These are phyloP conservation scores for Sporisorium graminicola DNA, from an alignment of 1,284 basidiomycete species.

Conservation along the genomic window DNA sequence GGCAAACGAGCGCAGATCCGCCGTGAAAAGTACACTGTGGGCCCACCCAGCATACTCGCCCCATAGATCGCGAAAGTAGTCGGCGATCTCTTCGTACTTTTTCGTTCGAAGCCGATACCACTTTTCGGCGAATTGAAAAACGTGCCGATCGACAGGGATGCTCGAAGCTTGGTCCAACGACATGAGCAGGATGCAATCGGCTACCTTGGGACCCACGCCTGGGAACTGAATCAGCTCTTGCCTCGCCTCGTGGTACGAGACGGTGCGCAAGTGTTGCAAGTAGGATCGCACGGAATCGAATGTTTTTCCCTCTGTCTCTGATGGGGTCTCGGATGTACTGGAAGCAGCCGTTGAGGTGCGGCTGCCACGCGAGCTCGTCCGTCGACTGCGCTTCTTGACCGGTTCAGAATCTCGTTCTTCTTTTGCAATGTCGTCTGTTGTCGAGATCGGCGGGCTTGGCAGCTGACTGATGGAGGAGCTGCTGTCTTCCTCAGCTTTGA, in stretches of 20 bases:
- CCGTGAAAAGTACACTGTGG: slow-evolving; percentile 65
- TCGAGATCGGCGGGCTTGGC: not conserved
- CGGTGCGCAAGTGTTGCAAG: slow-evolving; percentile 75
- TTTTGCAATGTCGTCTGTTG: not conserved
- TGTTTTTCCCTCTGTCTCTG: slow-evolving; percentile 23
- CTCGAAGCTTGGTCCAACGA: slow-evolving; percentile 80
- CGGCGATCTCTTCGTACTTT: slow-evolving; percentile 65
- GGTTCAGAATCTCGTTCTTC: not conserved
- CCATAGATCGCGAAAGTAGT: slow-evolving; percentile 63
- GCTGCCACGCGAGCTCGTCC: slow-evolving; percentile 7
- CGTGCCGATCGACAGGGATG: slow-evolving; percentile 69
- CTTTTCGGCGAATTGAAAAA: slow-evolving; percentile 67
- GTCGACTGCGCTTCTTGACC: slow-evolving; percentile 16
- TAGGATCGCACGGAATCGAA: slow-evolving; percentile 73
- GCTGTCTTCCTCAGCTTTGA: slow-evolving; percentile 27
- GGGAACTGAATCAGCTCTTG: slow-evolving; percentile 81
- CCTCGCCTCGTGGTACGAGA: slow-evolving; percentile 77
- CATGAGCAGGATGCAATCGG: slow-evolving; percentile 87
- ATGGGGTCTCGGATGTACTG: not conserved
- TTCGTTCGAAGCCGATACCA: slow-evolving; percentile 64
- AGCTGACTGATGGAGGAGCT: not conserved
- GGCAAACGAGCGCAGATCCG: slow-evolving; percentile 61
- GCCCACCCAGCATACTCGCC: slow-evolving; percentile 68
- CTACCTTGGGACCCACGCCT: slow-evolving; percentile 88
- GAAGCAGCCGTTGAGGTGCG: not conserved